Evolutionary conservation across 202 grass and related monocot genomes (phyloP), one percentile per base, ranked within the genome.

Genomic region (Setaria viridis): DNA sequence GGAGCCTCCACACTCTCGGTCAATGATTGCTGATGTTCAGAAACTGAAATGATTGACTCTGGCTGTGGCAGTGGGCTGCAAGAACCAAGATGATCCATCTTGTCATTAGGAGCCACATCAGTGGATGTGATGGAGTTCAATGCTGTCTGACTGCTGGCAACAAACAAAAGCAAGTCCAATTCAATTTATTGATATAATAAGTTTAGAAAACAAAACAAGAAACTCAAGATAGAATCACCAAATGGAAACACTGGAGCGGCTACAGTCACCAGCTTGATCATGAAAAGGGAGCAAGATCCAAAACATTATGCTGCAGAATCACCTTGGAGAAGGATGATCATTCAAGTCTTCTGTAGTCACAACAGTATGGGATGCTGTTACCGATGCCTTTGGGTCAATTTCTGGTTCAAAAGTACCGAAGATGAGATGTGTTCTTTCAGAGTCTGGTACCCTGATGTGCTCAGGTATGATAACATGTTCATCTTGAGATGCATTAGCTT

Each of bases 381-480:
- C 37, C 50, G 63, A 88, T 68, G 35, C 9, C 70, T 80, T 77
- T 1, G 39, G 63, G 29, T 58, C 55, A 86, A 64, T 56, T 49
- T 77, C 63, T 77, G 64, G 64, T 77, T 71, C 88, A 85, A 92
- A 95, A 72, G 82, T 85, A 72, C 93, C 93, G n/a, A 95, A 95
- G 39, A 90, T 80, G 51, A 93, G 85, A 60, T 62, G 55, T 10
- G 75, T 88, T 75, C 45, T 84, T 82, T 96, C 75, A 0, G 82
- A 81, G 12, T 93, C 87, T 77, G 89, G 87, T 62, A 93, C 87
- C 62, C 69, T 84, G 72, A 96, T 88, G 86, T 96, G 94, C 51
- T 84, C 81, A 19, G 91, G 94, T 69, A 96, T 93, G 74, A 96
- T 88, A 47, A 96, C 94, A 83, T 91, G 89, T 42, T 86, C 74